A percentile compares a stretch with the other conserved stretches of the same genome.
Conservation (phyloP, 257 asterid genomes). For the Salvia rosmarinus region DNA sequence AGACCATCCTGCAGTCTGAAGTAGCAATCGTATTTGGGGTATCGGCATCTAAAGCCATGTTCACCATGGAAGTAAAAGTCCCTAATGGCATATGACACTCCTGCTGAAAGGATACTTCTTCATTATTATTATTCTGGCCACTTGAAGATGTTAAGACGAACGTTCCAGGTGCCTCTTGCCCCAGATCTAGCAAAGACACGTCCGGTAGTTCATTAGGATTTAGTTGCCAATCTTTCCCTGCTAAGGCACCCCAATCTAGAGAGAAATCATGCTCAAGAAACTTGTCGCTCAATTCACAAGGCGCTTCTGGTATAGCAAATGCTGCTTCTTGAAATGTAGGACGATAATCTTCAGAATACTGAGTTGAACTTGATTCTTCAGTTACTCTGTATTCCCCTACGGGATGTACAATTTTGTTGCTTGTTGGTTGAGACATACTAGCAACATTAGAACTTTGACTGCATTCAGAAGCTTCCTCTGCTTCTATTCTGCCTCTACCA, state of each 20-base stretch:
- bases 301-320: conserved; percentile 50
- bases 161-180: conserved; percentile 55
- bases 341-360: conserved; percentile 49
- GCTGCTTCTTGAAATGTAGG: conserved; percentile 50
- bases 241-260: conserved; percentile 60
- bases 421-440: conserved; percentile 56
- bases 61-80: conserved; percentile 42
- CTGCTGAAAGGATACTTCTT: conserved; percentile 40
- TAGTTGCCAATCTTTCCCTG: conserved; percentile 65
- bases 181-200: conserved; percentile 57
- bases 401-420: conserved; percentile 43
- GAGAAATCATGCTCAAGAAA: conserved; percentile 57
- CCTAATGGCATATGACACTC: conserved; percentile 45
- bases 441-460: conserved; percentile 71
- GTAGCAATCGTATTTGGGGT: conserved; percentile 39
- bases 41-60: conserved; percentile 47
- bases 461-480: conserved; percentile 88
- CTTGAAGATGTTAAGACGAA: conserved; percentile 50
- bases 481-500: conserved; percentile 58
- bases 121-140: conserved; percentile 45
- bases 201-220: conserved; percentile 65
- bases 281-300: conserved; percentile 49
- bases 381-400: conserved; percentile 46
- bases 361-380: conserved; percentile 51
- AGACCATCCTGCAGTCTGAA: conserved; percentile 47